These are phyloP conservation scores for Podila verticillata DNA, from an alignment of 192 early-diverging fungal genomes.

Conservation along the genomic window DNA sequence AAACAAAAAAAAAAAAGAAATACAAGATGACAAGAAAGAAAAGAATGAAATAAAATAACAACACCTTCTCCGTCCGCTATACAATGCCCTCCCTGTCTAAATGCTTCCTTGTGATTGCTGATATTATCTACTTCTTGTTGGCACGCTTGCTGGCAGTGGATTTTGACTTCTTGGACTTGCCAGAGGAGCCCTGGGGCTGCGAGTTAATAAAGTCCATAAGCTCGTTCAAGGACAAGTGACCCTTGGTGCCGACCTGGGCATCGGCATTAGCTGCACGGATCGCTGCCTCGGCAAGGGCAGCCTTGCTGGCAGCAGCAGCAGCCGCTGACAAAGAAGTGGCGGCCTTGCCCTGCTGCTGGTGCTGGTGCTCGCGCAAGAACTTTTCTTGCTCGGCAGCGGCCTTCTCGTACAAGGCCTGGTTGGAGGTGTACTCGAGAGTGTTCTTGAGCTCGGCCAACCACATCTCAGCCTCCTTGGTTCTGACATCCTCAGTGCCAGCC, in stretches of 20 bases:
- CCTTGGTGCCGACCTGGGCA: constrained; percentile 61
- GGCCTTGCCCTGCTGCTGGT: constrained; percentile 1
- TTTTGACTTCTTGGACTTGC: constrained; percentile 19
- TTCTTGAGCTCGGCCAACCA: constrained; percentile 72
- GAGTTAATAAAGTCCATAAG: constrained; percentile 76
- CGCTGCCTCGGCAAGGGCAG: constrained; percentile 35
- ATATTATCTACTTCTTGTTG: constrained; percentile 30
- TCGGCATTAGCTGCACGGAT: constrained; percentile 46
- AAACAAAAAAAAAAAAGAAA: constrained; percentile 3
- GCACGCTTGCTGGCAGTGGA: constrained; percentile 20
- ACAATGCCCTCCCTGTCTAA: background rate
- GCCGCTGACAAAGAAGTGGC: constrained; percentile 35
- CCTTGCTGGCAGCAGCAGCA: constrained; percentile 51
- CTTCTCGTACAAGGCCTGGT: constrained; percentile 42
- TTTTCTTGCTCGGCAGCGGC: constrained; percentile 22
- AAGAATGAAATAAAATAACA: constrained; percentile 4
- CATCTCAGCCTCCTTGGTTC: constrained; percentile 73
- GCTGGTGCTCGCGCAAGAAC: constrained; percentile 19
- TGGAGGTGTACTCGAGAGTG: constrained; percentile 31
- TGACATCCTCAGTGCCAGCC: constrained; percentile 77
- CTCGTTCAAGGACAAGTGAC: constrained; percentile 80
- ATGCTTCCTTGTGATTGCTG: background rate
- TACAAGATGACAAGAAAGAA: constrained; percentile 8
- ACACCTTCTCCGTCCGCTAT: background rate
- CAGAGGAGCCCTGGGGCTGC: constrained; percentile 18